Conservation (phyloP, 2,329 filamentous ascomycete genomes). For the Ophiostoma quercus region DNA sequence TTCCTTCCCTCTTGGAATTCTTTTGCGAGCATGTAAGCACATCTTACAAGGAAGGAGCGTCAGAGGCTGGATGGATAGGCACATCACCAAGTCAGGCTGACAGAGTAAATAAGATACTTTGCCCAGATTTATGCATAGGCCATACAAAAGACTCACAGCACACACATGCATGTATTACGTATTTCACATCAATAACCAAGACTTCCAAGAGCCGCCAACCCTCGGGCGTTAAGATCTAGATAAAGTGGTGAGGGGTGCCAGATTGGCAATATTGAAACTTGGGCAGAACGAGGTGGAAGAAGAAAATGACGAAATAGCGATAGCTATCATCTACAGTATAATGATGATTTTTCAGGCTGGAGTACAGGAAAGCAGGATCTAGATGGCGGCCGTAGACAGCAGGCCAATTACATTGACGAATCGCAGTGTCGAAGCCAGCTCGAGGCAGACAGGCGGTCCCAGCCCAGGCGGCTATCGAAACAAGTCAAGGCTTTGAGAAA, state of each 20-base stretch:
- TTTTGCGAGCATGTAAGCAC: neutral
- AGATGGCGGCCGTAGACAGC: neutral
- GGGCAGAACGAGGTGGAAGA: neutral
- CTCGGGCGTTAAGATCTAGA: neutral
- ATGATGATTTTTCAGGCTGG: neutral
- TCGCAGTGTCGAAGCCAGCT: neutral
- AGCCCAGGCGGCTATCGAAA: neutral
- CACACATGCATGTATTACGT: neutral
- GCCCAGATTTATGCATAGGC: no score
- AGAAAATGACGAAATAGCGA: neutral
- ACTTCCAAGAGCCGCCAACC: slow-evolving; percentile 4
- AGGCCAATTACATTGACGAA: neutral
- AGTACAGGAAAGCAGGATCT: neutral
- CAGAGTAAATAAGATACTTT: neutral
- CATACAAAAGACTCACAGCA: no score
- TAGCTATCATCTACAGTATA: neutral
- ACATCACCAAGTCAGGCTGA: neutral
- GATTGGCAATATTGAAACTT: neutral
- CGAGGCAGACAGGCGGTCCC: neutral
- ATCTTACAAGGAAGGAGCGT: neutral
- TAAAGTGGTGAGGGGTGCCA: neutral
- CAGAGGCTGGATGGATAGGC: neutral
- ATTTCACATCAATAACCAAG: neutral
- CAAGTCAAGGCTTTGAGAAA: neutral
- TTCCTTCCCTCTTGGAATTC: neutral